These are phyloP conservation scores for Neophaeococcomyces mojaviensis DNA, from an alignment of 2,329 filamentous ascomycete genomes.

Conservation along the genomic window DNA sequence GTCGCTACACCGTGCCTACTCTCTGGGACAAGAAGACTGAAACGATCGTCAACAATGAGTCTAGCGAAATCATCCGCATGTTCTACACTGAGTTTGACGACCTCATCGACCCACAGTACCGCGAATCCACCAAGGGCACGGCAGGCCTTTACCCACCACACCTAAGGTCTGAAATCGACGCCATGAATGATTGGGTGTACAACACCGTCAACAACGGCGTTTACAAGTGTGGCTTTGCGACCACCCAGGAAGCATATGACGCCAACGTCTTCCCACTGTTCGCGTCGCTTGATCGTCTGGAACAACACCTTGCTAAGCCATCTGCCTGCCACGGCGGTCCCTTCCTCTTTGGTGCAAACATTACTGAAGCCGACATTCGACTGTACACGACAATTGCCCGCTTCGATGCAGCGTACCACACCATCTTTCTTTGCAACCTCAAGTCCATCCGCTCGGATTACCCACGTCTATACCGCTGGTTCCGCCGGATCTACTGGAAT, in stretches of 20 bases:
- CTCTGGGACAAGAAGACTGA: conserved; percentile 70
- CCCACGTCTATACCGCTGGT: conserved; percentile 40
- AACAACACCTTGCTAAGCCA: conserved; percentile 53
- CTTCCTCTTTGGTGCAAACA: conserved; percentile 62
- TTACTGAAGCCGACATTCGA: conserved; percentile 74
- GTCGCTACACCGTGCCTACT: conserved; percentile 73
- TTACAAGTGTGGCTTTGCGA: conserved; percentile 65
- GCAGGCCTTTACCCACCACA: conserved; percentile 53
- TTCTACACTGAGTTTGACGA: conserved; percentile 68
- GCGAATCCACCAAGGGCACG: conserved; percentile 38
- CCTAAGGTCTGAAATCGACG: conserved; percentile 60
- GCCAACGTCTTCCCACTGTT: conserved; percentile 62
- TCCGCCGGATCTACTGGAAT: conserved; percentile 42
- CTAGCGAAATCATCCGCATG: conserved; percentile 81
- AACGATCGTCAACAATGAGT: conserved; percentile 80
- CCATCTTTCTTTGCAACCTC: conserved; percentile 70
- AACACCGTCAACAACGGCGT: conserved; percentile 50
- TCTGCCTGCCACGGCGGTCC: conserved; percentile 43
- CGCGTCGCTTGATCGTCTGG: conserved; percentile 62
- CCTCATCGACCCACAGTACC: conserved; percentile 50
- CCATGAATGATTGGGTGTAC: conserved; percentile 70
- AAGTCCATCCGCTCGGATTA: conserved; percentile 58
- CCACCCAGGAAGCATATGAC: conserved; percentile 69
- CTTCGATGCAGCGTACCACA: conserved; percentile 67
- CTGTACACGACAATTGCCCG: conserved; percentile 61